Evolutionary conservation across 768 basidiomycete species (phyloP), one percentile per base, ranked within the genome.

Genomic region (Boletus bicolor): DNA sequence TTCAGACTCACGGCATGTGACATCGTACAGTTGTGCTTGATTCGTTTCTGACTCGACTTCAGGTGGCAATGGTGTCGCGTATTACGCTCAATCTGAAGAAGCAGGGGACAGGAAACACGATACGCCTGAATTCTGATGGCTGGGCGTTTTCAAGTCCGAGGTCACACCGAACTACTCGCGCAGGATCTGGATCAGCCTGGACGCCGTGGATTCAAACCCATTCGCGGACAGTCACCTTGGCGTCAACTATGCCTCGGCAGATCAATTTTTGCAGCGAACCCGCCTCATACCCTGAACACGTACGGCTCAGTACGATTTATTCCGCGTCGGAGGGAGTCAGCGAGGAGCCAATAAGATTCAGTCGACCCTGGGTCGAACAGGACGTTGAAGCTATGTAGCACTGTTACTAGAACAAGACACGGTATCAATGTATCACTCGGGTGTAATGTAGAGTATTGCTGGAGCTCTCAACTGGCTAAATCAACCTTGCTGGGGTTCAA

Each of bases 31-130:
- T 19, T n/a, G 14, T 8, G 28, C 4, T 24, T 39, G 39, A 36
- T 38, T 35, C 54, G 24, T 32, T 51, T 41, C 32, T 7, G 35
- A 47, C 37, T 37, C 19, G 12, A 56, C 19, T 64, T 30, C 63
- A 79, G 69, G 82, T 86, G 11, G 75, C 82, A 0, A 87, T 86
- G 82, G 84, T 86, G 78, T 85, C 83, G 4, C 78, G 85, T 8
- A 86, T 87, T 47, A 86, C 85, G 1, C 76, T 86, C 26, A 82
- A 80, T 64, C 74, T 86, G 10, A 80, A 73, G 68, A 81, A 79
- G 66, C 71, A 67, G 39, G 51, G 34, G 5, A 17, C 19, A 9
- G 44, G 26, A 28, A 38, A 38, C 10, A 30, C 34, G 2, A 7
- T 49, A 5, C 11, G 9, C 35, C 12, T 30, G 5, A 15, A 17